Evolutionary conservation across 371 early-diverging fungal genomes (phyloP), one percentile per base, ranked within the genome.

Genomic region (Mortierella sp.): DNA sequence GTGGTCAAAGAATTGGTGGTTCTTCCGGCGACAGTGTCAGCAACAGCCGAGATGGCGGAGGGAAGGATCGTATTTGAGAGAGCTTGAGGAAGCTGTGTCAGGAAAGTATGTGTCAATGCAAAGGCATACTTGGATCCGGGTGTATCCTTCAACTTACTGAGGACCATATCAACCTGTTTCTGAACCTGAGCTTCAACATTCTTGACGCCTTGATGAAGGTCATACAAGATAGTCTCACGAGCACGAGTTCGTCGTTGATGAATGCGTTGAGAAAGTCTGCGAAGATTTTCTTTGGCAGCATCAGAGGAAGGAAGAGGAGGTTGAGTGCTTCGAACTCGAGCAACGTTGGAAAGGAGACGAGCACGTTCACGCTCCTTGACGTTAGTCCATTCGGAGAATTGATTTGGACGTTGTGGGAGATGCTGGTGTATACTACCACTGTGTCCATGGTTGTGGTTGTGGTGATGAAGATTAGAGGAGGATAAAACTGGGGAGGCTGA

Each of bases 121-220:
- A 79, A 72, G 5, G 78, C 78, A 51, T 73, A 73, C 34, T 66
- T 68, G 8, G 79, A 79, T 12, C 79, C 73, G 1, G 79, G 79
- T 0, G 74, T 61, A n/a, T 73, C 74, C 51, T 79, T 70, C 6
- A 79, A 55, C 26, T 70, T 67, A 31, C 67, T 73, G 23, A 79
- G 22, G n/a, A 79, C 79, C 67, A 79, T 79, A 26, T 79, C 79
- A 23, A 79, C 79, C 26, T 73, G 79, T 40, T 79, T 79, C 7
- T 73, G 79, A 13, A 79, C 74, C 42, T 79, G 79, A 0, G 73
- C 79, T 23, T 79, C 79, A 2, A 79, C 79, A 17, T 66, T 62
- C 51, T 73, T 79, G 42, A 79, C 79, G 5, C 79, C 79, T 28
- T 78, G 70, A 49, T 78, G 79, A 4, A 78, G 61, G 47, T 78